These are phyloP conservation scores for Monosporascus sp. DNA, from an alignment of 2,329 filamentous ascomycete genomes.

Conservation along the genomic window DNA sequence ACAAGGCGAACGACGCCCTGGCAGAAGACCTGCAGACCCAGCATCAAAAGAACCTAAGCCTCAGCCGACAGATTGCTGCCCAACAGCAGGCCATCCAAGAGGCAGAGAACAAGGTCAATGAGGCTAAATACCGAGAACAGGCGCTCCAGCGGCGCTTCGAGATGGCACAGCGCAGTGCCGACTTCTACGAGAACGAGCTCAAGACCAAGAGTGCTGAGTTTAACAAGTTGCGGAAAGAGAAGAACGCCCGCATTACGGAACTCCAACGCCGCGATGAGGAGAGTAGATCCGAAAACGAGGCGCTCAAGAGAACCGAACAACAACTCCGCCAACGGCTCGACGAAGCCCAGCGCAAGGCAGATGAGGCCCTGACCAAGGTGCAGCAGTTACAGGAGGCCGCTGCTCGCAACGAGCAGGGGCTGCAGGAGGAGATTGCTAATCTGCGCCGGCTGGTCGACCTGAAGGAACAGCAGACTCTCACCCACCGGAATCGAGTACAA, in stretches of 20 bases:
- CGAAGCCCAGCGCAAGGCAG: conserved; percentile 78
- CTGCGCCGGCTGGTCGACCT: conserved; percentile 76
- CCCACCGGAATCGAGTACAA: conserved; percentile 63
- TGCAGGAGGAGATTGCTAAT: conserved; percentile 79
- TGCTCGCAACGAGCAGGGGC: conserved; percentile 76
- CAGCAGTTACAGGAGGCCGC: conserved; percentile 82
- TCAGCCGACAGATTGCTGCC: conserved; percentile 74
- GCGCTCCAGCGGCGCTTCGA: conserved; percentile 87
- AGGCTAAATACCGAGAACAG: conserved; percentile 85
- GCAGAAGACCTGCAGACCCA: conserved; percentile 82
- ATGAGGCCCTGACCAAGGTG: conserved; percentile 75
- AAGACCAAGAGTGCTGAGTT: conserved; percentile 86
- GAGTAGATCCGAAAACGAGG: conserved; percentile 68
- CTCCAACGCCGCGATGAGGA: conserved; percentile 88
- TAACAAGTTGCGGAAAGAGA: conserved; percentile 89
- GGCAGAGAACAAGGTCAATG: conserved; percentile 72
- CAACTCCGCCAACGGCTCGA: conserved; percentile 76
- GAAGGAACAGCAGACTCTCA: conserved; percentile 69
- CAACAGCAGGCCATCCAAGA: conserved; percentile 81
- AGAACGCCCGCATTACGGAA: conserved; percentile 81
- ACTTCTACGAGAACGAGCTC: conserved; percentile 88
- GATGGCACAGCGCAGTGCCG: conserved; percentile 79
- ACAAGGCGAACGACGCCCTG: conserved; percentile 76
- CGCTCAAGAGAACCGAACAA: conserved; percentile 73
- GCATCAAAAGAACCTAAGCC: conserved; percentile 79